Evolutionary conservation across 2,329 filamentous ascomycete species (phyloP).

Genomic region (Dichotomopilus funicola): DNA sequence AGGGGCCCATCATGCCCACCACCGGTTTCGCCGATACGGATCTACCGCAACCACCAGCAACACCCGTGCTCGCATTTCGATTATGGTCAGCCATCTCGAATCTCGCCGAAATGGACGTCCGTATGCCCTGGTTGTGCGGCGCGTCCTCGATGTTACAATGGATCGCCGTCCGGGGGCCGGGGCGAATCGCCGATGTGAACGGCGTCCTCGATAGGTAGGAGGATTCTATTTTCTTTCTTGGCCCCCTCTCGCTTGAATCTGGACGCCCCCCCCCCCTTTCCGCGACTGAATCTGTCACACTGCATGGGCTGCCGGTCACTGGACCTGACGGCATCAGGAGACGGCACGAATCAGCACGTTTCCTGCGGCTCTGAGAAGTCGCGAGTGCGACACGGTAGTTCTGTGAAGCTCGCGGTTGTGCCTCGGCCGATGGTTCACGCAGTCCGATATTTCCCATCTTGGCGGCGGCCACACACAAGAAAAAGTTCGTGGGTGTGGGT

Average conservation of each 20-base stretch:
- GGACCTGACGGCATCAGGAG: slow-evolving; percentile 35
- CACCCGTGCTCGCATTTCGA: slow-evolving; percentile 69
- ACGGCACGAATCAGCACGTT: slow-evolving; percentile 34
- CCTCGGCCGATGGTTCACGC: background rate
- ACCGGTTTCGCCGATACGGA: slow-evolving; percentile 16
- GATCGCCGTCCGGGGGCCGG: slow-evolving; percentile 65
- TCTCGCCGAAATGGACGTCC: slow-evolving; percentile 64
- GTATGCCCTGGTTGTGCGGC: slow-evolving; percentile 89
- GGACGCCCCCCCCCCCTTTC: slow-evolving; percentile 11
- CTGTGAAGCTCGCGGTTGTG: slow-evolving; percentile 9
- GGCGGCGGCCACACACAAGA: background rate
- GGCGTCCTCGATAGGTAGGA: slow-evolving; percentile 86
- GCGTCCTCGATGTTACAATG: slow-evolving; percentile 69
- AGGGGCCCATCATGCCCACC: slow-evolving; percentile 20
- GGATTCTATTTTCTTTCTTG: slow-evolving; percentile 1
- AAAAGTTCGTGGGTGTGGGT: slow-evolving; percentile 15
- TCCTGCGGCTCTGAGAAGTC: slow-evolving; percentile 19
- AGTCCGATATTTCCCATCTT: slow-evolving; percentile 5
- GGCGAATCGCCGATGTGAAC: slow-evolving; percentile 66
- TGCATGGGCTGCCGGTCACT: slow-evolving; percentile 43
- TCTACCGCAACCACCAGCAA: slow-evolving; percentile 32
- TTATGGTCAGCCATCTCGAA: slow-evolving; percentile 68
- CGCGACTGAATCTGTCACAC: slow-evolving; percentile 29
- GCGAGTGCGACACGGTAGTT: slow-evolving; percentile 30
- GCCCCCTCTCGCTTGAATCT: background rate